These are phyloP conservation scores for Scedosporium dehoogii DNA, from an alignment of 2,329 filamentous ascomycete genomes.

Conservation along the genomic window DNA sequence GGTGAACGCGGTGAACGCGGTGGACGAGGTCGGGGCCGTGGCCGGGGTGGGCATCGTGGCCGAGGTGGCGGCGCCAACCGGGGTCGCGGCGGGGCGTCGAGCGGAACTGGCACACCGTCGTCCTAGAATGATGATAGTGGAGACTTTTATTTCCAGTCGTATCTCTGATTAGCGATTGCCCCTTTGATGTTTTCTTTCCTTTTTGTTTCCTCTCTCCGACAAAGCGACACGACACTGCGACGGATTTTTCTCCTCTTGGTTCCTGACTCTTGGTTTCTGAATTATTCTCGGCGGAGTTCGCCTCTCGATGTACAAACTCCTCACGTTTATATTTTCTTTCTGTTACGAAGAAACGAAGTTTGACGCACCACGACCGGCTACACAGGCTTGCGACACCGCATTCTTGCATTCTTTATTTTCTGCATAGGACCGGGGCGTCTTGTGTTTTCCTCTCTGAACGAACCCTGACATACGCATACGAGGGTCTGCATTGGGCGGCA, in stretches of 20 bases:
- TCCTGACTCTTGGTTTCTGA: neutral
- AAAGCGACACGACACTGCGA: neutral
- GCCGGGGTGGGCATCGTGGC: constrained; percentile 28
- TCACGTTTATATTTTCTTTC: constrained; percentile 1
- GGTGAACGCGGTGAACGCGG: neutral
- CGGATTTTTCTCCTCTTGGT: neutral
- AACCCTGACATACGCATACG: neutral
- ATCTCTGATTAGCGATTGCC: neutral
- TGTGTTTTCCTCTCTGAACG: neutral
- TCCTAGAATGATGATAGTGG: constrained; percentile 8
- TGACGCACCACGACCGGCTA: neutral
- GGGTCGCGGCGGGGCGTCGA: constrained; percentile 21
- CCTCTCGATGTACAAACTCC: neutral
- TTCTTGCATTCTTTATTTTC: neutral
- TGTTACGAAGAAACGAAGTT: neutral
- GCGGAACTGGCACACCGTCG: constrained; percentile 10
- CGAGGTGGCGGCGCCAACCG: constrained; percentile 24
- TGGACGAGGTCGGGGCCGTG: constrained; percentile 28
- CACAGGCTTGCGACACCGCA: neutral
- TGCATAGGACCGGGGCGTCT: neutral
- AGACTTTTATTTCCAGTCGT: neutral
- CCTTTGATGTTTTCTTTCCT: too few species aligned
- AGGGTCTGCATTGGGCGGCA: neutral
- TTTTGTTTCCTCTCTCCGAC: neutral
- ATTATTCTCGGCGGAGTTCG: neutral